Percentiles rank a stretch among this genome's conserved stretches.
Conservation (phyloP, 2,329 filamentous ascomycete species). For the Chaetothyriales sp. region DNA sequence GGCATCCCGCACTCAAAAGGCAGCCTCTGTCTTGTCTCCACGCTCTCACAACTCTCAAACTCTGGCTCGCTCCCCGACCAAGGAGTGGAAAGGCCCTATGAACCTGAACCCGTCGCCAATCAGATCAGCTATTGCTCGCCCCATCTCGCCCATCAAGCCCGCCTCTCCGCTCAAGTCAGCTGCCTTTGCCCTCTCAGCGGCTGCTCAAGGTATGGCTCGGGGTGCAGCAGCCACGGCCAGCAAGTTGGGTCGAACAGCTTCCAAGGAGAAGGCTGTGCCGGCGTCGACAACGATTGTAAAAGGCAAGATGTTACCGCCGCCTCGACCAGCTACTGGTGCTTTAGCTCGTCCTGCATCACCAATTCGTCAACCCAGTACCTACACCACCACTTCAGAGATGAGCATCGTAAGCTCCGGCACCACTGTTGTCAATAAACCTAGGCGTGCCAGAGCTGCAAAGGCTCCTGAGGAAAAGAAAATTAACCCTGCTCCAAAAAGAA, state of each 20-base stretch:
- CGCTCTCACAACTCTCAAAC: constrained; percentile 67
- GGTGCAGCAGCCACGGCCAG: constrained; percentile 10
- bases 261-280: constrained; percentile 11
- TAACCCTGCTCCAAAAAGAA: constrained; percentile 5
- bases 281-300: constrained; percentile 1
- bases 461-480: constrained; percentile 2
- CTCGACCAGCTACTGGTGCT: constrained; percentile 6
- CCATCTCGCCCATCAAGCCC: constrained; percentile 28
- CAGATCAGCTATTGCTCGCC: constrained; percentile 38
- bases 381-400: constrained; percentile 9
- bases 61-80: constrained; percentile 41
- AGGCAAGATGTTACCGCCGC: constrained; percentile 17
- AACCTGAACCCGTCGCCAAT: constrained; percentile 17
- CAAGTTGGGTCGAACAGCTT: constrained; percentile 13
- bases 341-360: constrained; percentile 11
- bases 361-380: constrained; percentile 11
- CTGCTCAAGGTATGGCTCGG: constrained; percentile 15
- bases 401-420: constrained; percentile 11
- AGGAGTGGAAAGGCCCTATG: constrained; percentile 25
- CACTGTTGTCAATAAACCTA: constrained; percentile 13
- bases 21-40: constrained; percentile 57
- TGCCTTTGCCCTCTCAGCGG: constrained; percentile 17
- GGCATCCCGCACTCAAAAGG: constrained; percentile 25
- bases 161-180: constrained; percentile 40
- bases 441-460: constrained; percentile 7